phyloP scores from a whole-genome alignment of 202 grass and related monocot genomes.

The Digitaria exilis region DNA sequence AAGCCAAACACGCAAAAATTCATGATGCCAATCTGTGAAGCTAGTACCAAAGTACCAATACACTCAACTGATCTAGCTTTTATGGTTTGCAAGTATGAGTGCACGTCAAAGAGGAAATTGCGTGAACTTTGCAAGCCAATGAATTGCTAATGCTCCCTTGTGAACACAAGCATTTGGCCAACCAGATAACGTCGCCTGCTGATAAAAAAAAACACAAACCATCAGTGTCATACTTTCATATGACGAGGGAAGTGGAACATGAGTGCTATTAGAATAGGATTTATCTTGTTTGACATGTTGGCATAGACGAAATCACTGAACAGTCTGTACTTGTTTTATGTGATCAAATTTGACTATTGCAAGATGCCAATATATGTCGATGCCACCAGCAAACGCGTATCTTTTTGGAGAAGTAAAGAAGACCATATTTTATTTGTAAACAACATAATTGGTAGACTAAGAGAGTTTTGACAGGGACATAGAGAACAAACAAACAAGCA shows the following conservation, averaged over 20 bases:
- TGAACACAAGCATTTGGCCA: conserved; percentile 24
- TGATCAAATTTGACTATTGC: neutral
- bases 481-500: neutral
- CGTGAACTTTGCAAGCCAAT: neutral
- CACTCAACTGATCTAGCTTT: neutral
- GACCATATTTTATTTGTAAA: neutral
- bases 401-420: neutral
- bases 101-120: conserved; percentile 26
- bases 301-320: neutral
- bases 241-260: neutral
- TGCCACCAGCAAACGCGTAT: neutral
- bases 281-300: conserved; percentile 23
- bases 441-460: neutral
- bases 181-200: neutral
- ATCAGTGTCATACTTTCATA: neutral
- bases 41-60: neutral
- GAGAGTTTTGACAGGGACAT: neutral
- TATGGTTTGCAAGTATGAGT: conserved; percentile 24
- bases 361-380: neutral
- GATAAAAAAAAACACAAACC: conserved; percentile 4
- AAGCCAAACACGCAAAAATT: conserved; percentile 47
- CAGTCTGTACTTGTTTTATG: conserved; percentile 14
- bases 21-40: conserved; percentile 40
- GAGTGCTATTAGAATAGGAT: conserved; percentile 17
- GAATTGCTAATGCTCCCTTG: neutral